Conservation (phyloP, 176 grass and related monocot species). For the Oryza coarctata region DNA sequence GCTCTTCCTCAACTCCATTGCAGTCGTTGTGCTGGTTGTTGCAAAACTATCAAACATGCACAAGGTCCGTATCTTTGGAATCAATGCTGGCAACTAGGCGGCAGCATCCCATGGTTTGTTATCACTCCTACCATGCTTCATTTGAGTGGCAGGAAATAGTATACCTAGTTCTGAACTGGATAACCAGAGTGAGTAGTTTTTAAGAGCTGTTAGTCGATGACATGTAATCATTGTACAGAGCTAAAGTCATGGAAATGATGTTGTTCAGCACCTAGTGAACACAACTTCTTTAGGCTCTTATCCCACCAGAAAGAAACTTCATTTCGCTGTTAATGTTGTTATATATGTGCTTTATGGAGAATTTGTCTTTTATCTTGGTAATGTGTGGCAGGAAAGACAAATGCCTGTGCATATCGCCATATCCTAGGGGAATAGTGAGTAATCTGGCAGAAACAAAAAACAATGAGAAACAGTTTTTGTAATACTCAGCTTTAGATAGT, state of each 20-base stretch:
- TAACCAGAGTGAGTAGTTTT: slow-evolving; percentile 30
- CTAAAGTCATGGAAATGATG: slow-evolving; percentile 35
- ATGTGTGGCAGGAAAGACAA: neutral
- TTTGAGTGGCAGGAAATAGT: slow-evolving; percentile 20
- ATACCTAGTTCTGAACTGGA: slow-evolving; percentile 20
- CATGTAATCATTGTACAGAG: slow-evolving; percentile 58
- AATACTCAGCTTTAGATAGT: neutral
- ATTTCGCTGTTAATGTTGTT: slow-evolving; percentile 11
- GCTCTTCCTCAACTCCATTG: slow-evolving; percentile 63
- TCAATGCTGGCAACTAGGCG: slow-evolving; percentile 53
- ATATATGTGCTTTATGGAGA: slow-evolving; percentile 8
- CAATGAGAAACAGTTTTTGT: neutral
- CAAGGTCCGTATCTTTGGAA: slow-evolving; percentile 70
- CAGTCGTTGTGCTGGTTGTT: slow-evolving; percentile 52
- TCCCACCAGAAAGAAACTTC: neutral
- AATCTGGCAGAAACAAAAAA: neutral
- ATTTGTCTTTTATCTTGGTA: neutral
- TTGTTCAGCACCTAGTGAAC: slow-evolving; percentile 35
- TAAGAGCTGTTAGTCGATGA: slow-evolving; percentile 42
- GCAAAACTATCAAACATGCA: slow-evolving; percentile 69
- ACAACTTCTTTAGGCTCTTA: slow-evolving; percentile 35
- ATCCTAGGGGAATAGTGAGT: neutral
- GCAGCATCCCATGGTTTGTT: neutral
- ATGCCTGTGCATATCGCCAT: neutral
- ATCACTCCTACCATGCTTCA: slow-evolving; percentile 23